Conservation (phyloP, 2,329 filamentous ascomycete species). For the Geoglossum cookeanum region DNA sequence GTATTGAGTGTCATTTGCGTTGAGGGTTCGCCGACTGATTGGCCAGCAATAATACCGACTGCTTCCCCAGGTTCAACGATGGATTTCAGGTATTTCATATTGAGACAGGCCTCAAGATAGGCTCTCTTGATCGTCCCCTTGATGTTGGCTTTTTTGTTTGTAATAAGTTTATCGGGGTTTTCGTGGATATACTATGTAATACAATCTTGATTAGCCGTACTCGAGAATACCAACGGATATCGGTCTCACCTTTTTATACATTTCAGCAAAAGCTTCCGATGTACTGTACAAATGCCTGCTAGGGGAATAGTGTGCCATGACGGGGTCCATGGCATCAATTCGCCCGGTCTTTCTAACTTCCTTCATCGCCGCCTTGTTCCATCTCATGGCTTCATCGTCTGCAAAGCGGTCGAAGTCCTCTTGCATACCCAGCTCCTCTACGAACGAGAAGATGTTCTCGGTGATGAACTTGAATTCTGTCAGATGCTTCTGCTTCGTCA, state of each 20-base stretch:
- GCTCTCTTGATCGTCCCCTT: conserved; percentile 39
- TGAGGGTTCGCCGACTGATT: conserved; percentile 91
- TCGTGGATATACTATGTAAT: conserved; percentile 48
- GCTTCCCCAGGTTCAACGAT: conserved; percentile 90
- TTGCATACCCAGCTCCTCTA: conserved; percentile 53
- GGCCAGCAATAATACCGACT: conserved; percentile 88
- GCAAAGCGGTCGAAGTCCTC: conserved; percentile 30
- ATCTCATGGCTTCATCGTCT: conserved; percentile 44
- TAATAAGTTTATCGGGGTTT: conserved; percentile 45
- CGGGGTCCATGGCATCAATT: conserved; percentile 52
- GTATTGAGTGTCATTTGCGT: conserved; percentile 99
- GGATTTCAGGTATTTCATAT: conserved; percentile 82
- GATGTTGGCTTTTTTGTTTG: conserved; percentile 36
- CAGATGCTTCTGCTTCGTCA: conserved; percentile 84
- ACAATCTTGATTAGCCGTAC: conserved; percentile 9
- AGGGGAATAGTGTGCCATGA: conserved; percentile 53
- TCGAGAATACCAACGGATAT: conserved; percentile 1
- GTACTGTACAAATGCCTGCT: conserved; percentile 66
- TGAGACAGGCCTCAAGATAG: conserved; percentile 65
- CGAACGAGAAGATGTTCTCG: conserved; percentile 65
- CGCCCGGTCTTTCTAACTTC: conserved; percentile 56
- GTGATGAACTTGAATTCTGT: conserved; percentile 79
- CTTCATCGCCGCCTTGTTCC: conserved; percentile 53
- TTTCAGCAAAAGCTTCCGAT: conserved; percentile 66
- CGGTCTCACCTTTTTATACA: conserved; percentile 38